Evolutionary conservation across 2,329 filamentous ascomycete species (phyloP).

Genomic region (Xylaria sp.): DNA sequence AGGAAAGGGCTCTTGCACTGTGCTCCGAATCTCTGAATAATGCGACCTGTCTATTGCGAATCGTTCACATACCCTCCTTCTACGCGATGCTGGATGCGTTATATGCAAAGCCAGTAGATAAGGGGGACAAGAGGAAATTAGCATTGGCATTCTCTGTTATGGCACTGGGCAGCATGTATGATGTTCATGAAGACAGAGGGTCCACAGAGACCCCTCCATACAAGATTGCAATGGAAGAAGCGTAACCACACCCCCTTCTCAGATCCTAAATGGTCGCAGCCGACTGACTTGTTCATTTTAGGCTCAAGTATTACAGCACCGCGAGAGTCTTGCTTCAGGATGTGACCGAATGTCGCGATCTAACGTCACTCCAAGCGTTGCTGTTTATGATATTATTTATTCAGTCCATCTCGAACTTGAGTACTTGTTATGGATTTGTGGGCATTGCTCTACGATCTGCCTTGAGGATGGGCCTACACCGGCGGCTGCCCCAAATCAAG

Average conservation of each 20-base stretch:
- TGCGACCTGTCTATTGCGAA: slow-evolving; percentile 51
- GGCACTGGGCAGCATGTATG: slow-evolving; percentile 63
- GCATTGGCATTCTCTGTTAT: slow-evolving; percentile 63
- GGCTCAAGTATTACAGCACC: slow-evolving; percentile 73
- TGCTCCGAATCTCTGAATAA: slow-evolving; percentile 44
- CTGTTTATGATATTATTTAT: slow-evolving; percentile 81
- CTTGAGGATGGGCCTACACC: slow-evolving; percentile 77
- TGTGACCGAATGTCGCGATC: slow-evolving; percentile 70
- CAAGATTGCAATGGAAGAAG: slow-evolving; percentile 54
- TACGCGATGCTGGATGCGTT: slow-evolving; percentile 68
- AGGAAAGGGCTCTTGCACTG: slow-evolving; percentile 52
- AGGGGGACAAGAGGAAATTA: slow-evolving; percentile 60
- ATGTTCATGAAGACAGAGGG: slow-evolving; percentile 34
- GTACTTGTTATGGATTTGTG: slow-evolving; percentile 78
- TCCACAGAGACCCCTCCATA: slow-evolving; percentile 32
- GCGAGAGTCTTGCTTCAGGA: slow-evolving; percentile 68
- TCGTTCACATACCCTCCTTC: slow-evolving; percentile 73
- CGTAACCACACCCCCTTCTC: slow-evolving; percentile 42
- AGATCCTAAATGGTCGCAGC: not conserved
- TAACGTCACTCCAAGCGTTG: slow-evolving; percentile 73
- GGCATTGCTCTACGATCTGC: slow-evolving; percentile 76
- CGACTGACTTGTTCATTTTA: slow-evolving; percentile 41
- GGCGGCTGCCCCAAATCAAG: slow-evolving; percentile 66
- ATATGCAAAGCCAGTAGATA: slow-evolving; percentile 62
- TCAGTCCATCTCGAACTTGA: slow-evolving; percentile 77